Evolutionary conservation across 2,329 filamentous ascomycete species (phyloP), one percentile per base, ranked within the genome.

Genomic region (Pestalotiopsis sp.): DNA sequence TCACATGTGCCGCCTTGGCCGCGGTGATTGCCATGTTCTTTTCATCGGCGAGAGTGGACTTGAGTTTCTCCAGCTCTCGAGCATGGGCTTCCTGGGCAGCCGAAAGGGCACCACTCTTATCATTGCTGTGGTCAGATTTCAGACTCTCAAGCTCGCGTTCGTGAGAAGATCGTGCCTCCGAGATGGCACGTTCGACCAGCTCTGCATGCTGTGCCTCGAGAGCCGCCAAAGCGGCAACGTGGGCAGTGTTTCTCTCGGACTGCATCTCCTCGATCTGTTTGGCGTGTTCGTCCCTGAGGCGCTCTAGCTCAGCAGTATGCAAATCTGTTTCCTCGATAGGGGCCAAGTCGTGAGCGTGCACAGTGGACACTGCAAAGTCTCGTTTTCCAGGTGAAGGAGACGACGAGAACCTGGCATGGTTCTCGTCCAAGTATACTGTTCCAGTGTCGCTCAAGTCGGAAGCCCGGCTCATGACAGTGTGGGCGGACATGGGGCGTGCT

Each of bases 371-470:
- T 58, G 75, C 81, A 23, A 78, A 67, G 52, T 81, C 75, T 11
- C 73, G 71, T 5, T 74, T 75, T 0, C 77, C 74, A 3, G 80
- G 74, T n/a, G 83, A 82, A 0, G 87, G 87, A 4, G 87, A 87
- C 13, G 84, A 81, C 2, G 87, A 86, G 79, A 89, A 89, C 71
- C 84, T 83, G 17, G 84, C 83, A 63, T 90, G 78, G 72, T 85
- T 87, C 68, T 84, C 82, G 20, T 84, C 84, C 76, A 89, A 82
- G 27, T 85, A 83, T 71, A 89, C 86, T 11, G 84, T 83, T 68
- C 84, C 84, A 38, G 83, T 82, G 73, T 89, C 86, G 73, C 85
- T 88, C 72, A 86, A 86, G 2, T 85, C 84, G 58, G 84, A 78
- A 3, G 76, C 77, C 2, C 87, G 87, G 58, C 86, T 81, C 31